Evolutionary conservation across 2,329 filamentous ascomycete species (phyloP), one percentile per base, ranked within the genome.

Genomic region (Clonostachys byssicola): DNA sequence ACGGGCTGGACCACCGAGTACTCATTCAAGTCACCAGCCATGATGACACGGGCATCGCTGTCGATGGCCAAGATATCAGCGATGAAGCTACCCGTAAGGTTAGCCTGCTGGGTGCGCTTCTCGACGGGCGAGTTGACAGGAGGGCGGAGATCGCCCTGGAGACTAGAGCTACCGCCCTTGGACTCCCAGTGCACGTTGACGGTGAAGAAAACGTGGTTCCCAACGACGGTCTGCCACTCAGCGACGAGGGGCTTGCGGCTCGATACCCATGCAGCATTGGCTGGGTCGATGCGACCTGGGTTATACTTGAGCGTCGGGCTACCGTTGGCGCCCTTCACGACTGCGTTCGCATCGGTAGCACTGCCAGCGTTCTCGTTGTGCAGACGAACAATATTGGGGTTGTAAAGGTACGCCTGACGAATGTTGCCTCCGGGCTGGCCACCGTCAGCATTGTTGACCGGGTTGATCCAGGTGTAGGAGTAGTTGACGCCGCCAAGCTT

Each of bases 1-100:
- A 88, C 61, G 2, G 85, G 84, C 59, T 73, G 56, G 8, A 81
- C 83, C 50, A 83, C 82, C 5, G 75, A 60, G 59, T 86, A 89
- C 60, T 89, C 86, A 70, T 89, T 89, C 60, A 85, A 88, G 64
- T 89, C 86, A 20, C 86, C 86, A 0, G 80, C 77, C 3, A 73
- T 66, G 49, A 88, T 74, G 52, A 89, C 61, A 18, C 69, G 70
- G 0, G 85, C 84, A n/a, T 74, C 64, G 12, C 68, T 59, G 61
- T 87, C 78, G 34, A 73, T 57, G 7, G 67, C 60, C 16, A 88
- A 73, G 53, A 89, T 81, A 47, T 77, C 47, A 2, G 71, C 63
- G 45, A 85, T 71, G 55, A 86, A 86, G 13, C 66, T 71, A 6
- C 74, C 83, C 5, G 83, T 81, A 33, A 83, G 63, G 38, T 77